Base-by-base conservation (phyloP, 1,284 basidiomycete genomes). In the Marasmius tenuissimus region DNA sequence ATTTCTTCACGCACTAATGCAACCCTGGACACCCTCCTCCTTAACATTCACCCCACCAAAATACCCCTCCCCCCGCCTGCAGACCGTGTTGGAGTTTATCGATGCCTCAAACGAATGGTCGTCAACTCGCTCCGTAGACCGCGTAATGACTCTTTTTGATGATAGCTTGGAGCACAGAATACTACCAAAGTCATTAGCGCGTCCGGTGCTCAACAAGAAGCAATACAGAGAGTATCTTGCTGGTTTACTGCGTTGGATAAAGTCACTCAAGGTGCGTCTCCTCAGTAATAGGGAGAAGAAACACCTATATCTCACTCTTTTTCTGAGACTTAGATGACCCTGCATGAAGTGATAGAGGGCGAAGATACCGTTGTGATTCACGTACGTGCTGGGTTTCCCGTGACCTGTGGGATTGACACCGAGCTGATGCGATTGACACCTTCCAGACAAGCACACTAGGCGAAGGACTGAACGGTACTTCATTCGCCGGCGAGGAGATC, bases 281-380 rank as follows among this genome's bases (percentile, higher is more conserved):
- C 48, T 14, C 48, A 20, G 4, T 27, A 2, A 27, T 27, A 2
- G 27, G 27, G 27, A 27, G 27, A 4, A 27, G 27, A 42, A n/a
- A 42, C 3, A 42, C 11, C 40, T 42, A 42, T 12, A 42, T 2
- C 6, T 42, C 12, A 42, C 27, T 27, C 27, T 27, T 27, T 27
- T 27, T 27, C 27, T 27, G 27, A 27, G 27, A 2, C 27, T 27
- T 45, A 76, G 75, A 59, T 74, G 14, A 72, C 69, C 16, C 54
- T 77, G 9, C 70, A 73, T 64, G 74, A 77, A 60, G 70, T 76
- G 6, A 69, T 77, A 47, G 76, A 78, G 61, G 67, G 70, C 33
- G 68, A 66, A 20, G 67, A 75, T 57, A 69, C 75, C 49, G 73
- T 73, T 20, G 63, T 66, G 16, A 47, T 73, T 40, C 76, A 76